A percentile compares a stretch with the other conserved stretches of the same genome.
phyloP scores from a whole-genome alignment of 805 yeast species.

The Lipomyces oligophaga region DNA sequence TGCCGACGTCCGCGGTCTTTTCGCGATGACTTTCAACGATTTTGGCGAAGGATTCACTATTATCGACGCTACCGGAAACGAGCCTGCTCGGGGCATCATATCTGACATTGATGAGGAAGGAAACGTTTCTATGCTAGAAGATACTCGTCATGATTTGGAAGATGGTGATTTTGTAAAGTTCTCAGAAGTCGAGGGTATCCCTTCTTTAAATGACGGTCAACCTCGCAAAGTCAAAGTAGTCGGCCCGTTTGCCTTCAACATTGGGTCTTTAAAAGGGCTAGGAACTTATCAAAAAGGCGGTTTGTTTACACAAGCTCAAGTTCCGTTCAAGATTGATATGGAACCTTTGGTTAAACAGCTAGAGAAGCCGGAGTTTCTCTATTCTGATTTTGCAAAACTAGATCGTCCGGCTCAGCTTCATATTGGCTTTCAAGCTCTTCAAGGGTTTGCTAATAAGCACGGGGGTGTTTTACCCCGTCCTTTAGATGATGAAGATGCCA shows the following conservation, averaged over 20 bases:
- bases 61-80: slow-evolving; percentile 87
- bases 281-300: slow-evolving; percentile 82
- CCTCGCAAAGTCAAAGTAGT: slow-evolving; percentile 74
- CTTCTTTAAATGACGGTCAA: slow-evolving; percentile 65
- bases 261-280: slow-evolving; percentile 51
- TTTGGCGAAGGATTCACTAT: slow-evolving; percentile 79
- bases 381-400: slow-evolving; percentile 89
- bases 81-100: slow-evolving; percentile 79
- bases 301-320: slow-evolving; percentile 84
- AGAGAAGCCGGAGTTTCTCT: slow-evolving; percentile 68
- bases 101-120: slow-evolving; percentile 86
- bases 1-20: slow-evolving; percentile 80
- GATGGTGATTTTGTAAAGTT: slow-evolving; percentile 89
- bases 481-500: slow-evolving; percentile 68
- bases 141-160: slow-evolving; percentile 86
- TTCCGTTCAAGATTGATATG: slow-evolving; percentile 63
- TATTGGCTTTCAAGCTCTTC: slow-evolving; percentile 85
- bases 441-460: slow-evolving; percentile 63
- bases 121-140: slow-evolving; percentile 89
- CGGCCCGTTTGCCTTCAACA: slow-evolving; percentile 92
- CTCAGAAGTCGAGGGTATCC: slow-evolving; percentile 78
- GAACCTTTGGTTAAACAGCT: slow-evolving; percentile 63
- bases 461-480: slow-evolving; percentile 72
- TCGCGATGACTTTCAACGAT: slow-evolving; percentile 86
- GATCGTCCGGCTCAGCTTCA: slow-evolving; percentile 90